Evolutionary conservation across 2,329 filamentous ascomycete genomes (phyloP), one percentile per base, ranked within the genome.

Genomic region (Claviceps spartinae): DNA sequence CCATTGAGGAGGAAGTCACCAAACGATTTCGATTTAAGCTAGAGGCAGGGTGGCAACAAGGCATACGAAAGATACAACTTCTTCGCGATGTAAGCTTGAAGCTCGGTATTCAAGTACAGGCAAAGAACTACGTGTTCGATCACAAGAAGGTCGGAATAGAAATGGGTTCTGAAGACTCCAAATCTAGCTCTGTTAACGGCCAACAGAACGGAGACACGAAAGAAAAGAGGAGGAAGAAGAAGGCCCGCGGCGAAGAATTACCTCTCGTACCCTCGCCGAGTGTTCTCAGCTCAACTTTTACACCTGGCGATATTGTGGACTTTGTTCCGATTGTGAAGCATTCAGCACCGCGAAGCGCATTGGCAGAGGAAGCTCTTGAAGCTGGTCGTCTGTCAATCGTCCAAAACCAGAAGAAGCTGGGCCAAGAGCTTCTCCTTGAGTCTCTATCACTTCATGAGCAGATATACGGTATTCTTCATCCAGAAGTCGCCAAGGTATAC

Each of bases 401-500:
- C 61, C 91, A 97, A 66, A 85, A 88, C 65, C 89, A 98, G 73
- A 91, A 87, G 72, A 93, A 96, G 70, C 81, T 98, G 46, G 93
- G 93, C 42, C 90, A 96, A 69, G 93, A 98, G 68, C 78, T 98
- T 52, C 79, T 98, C 34, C 74, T 97, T n/a, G 93, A 98, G 69
- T 96, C 90, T 40, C 73, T 98, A 55, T 95, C 93, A 46, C 75
- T 98, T 44, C 91, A 98, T 63, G 93, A 98, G 74, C 93, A 98
- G 69, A 97, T 98, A 59, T 98, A 98, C 63, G 93, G 93, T 55
- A 94, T 97, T 53, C 77, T 98, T 26, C 93, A 98, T 65, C 90
- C 93, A 1, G 93, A 98, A 70, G 91, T 97, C 54, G 93, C 91
- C 47, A 83, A 90, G 57, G 86, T 95, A 30, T 98, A 98, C 74